Base-by-base conservation (phyloP, 2,329 filamentous ascomycete species). In the Diaporthe humulicola region DNA sequence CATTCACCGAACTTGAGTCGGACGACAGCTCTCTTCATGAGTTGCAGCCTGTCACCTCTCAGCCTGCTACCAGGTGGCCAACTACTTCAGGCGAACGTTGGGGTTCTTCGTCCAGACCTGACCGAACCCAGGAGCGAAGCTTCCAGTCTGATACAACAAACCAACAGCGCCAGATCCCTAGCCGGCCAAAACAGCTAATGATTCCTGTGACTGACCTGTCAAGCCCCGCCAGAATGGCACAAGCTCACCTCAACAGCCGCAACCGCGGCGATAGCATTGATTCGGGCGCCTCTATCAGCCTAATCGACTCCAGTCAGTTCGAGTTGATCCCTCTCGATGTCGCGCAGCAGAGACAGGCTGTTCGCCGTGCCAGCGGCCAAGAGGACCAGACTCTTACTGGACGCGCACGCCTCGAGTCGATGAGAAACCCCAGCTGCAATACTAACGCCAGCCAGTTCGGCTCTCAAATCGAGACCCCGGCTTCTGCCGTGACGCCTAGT, bases 301-400 rank as follows among this genome's bases (percentile, higher is more conserved):
- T 50, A 36, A 79, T 73, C 48, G 79, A 77, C 72, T 81, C 76
- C 17, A 82, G 83, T 48, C 75, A 77, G 6, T 82, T 84, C 38
- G 76, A 78, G 1, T 71, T 84, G 42, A 82, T 84, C 19, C 77
- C 79, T 4, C 76, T 83, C 1, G 71, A 78, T 2, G 81, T 83
- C 57, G 82, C 82, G 4, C 81, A 79, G 12, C 78, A 77, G n/a
- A 77, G 79, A 22, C 79, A 82, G 57, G 80, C 80, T 1, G 42
- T 77, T 17, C 76, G 74, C 38, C 76, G 76, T 2, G 74, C 75
- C 30, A 78, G 74, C 56, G 78, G 77, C 22, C 74, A 76, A 25
- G 78, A 81, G 17, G 78, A 80, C 58, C 69, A 76, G 60, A 78
- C 78, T 15, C 73, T 78, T 48, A 75, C 75, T 12, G 79, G 74